A percentile compares a stretch with the other conserved stretches of the same genome.
phyloP scores from a whole-genome alignment of 2,329 filamentous ascomycete species.

The Zymoseptoria pseudotritici region DNA sequence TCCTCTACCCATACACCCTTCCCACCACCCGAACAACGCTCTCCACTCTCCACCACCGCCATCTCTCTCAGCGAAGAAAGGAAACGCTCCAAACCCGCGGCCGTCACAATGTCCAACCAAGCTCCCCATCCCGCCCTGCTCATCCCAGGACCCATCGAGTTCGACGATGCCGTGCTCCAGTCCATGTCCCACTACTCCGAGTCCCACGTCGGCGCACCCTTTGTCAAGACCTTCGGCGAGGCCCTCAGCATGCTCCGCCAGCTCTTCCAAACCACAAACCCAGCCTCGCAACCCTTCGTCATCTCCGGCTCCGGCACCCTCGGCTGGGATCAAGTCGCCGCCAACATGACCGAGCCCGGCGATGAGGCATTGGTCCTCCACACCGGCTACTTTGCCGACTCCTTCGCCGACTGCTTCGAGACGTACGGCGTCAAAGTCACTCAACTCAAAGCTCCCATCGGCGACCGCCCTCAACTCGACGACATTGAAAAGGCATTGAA shows the following conservation, averaged over 20 bases:
- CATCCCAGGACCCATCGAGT: constrained; percentile 96
- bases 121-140: constrained; percentile 65
- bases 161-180: constrained; percentile 91
- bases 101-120: constrained; percentile 51
- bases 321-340: constrained; percentile 93
- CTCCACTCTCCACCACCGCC: constrained; percentile 21
- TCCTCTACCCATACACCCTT: constrained; percentile 32
- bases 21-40: constrained; percentile 18
- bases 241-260: constrained; percentile 79
- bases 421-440: constrained; percentile 87
- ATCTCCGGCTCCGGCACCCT: constrained; percentile 91
- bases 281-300: constrained; percentile 80
- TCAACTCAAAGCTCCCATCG: constrained; percentile 82
- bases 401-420: constrained; percentile 83
- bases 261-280: constrained; percentile 84
- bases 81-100: constrained; percentile 17
- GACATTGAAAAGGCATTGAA: constrained; percentile 84
- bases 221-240: constrained; percentile 87
- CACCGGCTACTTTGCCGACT: constrained; percentile 95
- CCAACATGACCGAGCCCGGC: constrained; percentile 81
- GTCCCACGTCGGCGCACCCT: constrained; percentile 83
- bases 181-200: constrained; percentile 95
- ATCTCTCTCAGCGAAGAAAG: constrained; percentile 17
- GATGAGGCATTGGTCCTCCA: constrained; percentile 90
- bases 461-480: constrained; percentile 74